Evolutionary conservation across 139 green algal genomes (phyloP), one percentile per base, ranked within the genome.

Genomic region (Chlamydomonas incerta): DNA sequence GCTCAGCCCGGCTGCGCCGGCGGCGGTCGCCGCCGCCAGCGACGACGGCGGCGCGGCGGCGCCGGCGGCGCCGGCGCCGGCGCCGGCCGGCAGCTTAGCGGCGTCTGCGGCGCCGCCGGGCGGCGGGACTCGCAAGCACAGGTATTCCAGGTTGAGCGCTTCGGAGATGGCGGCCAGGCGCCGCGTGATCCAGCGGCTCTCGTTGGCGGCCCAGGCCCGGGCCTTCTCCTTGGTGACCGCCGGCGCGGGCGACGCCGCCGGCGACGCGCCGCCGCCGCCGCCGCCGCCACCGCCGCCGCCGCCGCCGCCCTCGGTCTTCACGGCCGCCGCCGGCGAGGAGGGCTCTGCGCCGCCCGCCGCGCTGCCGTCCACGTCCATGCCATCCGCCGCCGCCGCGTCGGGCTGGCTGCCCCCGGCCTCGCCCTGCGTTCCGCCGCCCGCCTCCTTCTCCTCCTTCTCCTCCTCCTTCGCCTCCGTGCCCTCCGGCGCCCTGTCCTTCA

Each of bases 81-180:
- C 65, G n/a, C 29, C 65, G 65, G 13, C 23, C 29, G 23, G 15
- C 18, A 62, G 15, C 15, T 15, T 33, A 9, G 62, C 62, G n/a
- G n/a, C n/a, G n/a, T n/a, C n/a, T n/a, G n/a, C 65, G 65, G 23
- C 65, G 65, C 65, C 65, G n/a, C 29, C 65, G 65, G 13, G 65
- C 29, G 23, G 15, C n/a, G n/a, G n/a, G n/a, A n/a, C n/a, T n/a
- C n/a, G n/a, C n/a, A n/a, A n/a, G n/a, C 67, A 24, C 8, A 83
- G 60, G 58, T 73, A 83, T 35, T 83, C 75, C 28, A 31, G 62
- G 65, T 83, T 83, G 9, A 83, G 58, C 28, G 75, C 60, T 41
- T 83, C 75, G 0, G 60, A 62, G 35, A 83, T 72, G 60, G 60
- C 41, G 28, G 60, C 28, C 75, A 83, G 60, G 3, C 75, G 75